Conservation (phyloP, 140 eudicot species). For the Bidens hawaiensis region DNA sequence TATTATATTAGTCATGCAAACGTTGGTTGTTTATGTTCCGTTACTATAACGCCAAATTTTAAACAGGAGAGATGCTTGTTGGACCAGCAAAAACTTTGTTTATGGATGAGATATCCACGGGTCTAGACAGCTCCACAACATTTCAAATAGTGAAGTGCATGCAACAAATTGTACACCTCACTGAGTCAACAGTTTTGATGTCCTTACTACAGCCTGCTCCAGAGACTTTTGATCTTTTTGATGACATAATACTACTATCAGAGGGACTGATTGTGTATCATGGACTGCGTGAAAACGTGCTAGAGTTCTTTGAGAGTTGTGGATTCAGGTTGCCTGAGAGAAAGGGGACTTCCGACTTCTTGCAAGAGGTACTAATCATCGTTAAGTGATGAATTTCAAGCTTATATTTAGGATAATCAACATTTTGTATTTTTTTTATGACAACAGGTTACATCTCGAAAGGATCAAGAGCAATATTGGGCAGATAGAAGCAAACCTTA, state of each 20-base stretch:
- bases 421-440: background rate
- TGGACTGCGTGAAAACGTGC: conserved; percentile 38
- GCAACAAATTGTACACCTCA: conserved; percentile 54
- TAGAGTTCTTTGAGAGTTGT: conserved; percentile 40
- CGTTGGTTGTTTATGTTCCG: too few species aligned
- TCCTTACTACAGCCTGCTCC: conserved; percentile 67
- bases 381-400: background rate
- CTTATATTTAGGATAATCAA: background rate
- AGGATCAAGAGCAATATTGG: conserved; percentile 76
- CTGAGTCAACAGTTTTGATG: conserved; percentile 55
- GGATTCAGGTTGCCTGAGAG: conserved; percentile 52
- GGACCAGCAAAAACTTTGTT: too few species aligned
- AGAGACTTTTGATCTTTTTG: conserved; percentile 49
- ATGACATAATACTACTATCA: conserved; percentile 43
- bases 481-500: conserved; percentile 37
- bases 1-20: too few species aligned
- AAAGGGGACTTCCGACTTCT: conserved; percentile 52
- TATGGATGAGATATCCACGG: conserved; percentile 75
- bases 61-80: conserved; percentile 47
- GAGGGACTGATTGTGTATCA: conserved; percentile 47
- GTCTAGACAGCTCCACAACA: conserved; percentile 79
- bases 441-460: conserved; percentile 45
- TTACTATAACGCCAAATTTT: too few species aligned
- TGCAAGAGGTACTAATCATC: conserved; percentile 45
- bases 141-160: too few species aligned